Base-by-base conservation (phyloP, 805 yeast species). In the Lachancea waltii region DNA sequence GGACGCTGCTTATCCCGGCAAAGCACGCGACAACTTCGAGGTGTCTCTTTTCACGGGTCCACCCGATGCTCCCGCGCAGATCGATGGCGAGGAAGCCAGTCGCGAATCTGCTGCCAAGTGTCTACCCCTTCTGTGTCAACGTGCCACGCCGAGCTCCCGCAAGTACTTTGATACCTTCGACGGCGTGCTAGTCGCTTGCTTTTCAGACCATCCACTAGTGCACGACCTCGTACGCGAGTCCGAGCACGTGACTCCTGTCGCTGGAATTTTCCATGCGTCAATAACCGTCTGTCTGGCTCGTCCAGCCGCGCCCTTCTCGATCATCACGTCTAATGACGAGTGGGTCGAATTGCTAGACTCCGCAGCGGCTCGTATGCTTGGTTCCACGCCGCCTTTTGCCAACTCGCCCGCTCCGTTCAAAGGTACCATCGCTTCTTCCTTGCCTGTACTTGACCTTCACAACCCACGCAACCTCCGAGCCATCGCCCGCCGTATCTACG, bases 121-220 rank as follows among this genome's bases (percentile, higher is more conserved):
- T 37, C 33, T 50, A 33, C 51, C 49, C 11, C 28, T 42, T 18
- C 36, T 53, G 16, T 30, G 39, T 15, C 44, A 44, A 27, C 35
- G 43, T n/a, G 30, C 26, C 15, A 32, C 44, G 27, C 25, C 23
- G 7, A 21, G 13, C 14, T 23, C 16, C 17, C 26, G 7, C 17
- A 40, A 25, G 30, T 44, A 44, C 33, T 51, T 43, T 35, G 33
- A 40, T 13, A 47, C 39, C 5, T 51, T 37, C 35, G 50, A 49
- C 33, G 58, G 56, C 26, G 40, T 53, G 18, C 38, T 53, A 20
- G 45, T 53, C 4, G 53, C 49, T 2, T 53, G 58, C 31, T 53
- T 53, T 24, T 53, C 58, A 14, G 53, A 53, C 33, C 58, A 53
- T 35, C 58, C 58, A 24, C 43, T 53, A 33, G 56, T 48, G 14